phyloP scores from a whole-genome alignment of 129 eudicot genomes.

The Logfia minima region DNA sequence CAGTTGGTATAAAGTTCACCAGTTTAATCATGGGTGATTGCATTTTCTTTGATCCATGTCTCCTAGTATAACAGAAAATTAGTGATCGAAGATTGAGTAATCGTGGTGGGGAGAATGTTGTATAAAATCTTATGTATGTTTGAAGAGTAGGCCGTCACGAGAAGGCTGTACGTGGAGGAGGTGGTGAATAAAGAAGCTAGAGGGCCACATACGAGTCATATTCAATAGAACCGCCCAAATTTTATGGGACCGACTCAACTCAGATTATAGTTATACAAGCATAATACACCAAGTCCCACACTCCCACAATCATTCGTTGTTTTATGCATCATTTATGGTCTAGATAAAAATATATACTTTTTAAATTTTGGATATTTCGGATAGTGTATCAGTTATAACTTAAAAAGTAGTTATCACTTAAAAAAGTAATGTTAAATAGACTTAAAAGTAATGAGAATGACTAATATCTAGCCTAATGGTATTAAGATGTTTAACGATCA shows the following conservation, averaged over 20 bases:
- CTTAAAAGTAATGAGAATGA: no score
- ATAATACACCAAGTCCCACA: slow-evolving; percentile 24
- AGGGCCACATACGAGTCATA: slow-evolving; percentile 33
- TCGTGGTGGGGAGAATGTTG: slow-evolving; percentile 14
- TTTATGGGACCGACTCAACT: slow-evolving; percentile 28
- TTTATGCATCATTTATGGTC: background rate
- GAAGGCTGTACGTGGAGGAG: slow-evolving; percentile 23
- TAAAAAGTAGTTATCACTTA: no score
- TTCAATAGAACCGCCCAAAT: slow-evolving; percentile 28
- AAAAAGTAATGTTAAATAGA: no score
- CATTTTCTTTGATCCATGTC: background rate
- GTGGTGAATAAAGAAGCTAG: background rate
- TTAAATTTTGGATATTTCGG: no score
- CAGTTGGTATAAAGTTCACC: background rate
- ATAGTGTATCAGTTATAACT: background rate
- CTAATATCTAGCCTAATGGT: no score
- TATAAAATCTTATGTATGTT: background rate
- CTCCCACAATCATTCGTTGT: background rate
- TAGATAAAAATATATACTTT: no score
- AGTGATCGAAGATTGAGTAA: background rate
- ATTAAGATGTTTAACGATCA: no score
- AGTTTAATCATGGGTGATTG: slow-evolving; percentile 6
- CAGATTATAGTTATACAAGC: slow-evolving; percentile 27
- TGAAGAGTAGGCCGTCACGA: slow-evolving; percentile 23
- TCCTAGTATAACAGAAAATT: slow-evolving; percentile 5